A percentile compares a stretch with the other conserved stretches of the same genome.
These are phyloP conservation scores for Metschnikowia koreensis DNA, from an alignment of 805 yeast species.

Conservation along the genomic window DNA sequence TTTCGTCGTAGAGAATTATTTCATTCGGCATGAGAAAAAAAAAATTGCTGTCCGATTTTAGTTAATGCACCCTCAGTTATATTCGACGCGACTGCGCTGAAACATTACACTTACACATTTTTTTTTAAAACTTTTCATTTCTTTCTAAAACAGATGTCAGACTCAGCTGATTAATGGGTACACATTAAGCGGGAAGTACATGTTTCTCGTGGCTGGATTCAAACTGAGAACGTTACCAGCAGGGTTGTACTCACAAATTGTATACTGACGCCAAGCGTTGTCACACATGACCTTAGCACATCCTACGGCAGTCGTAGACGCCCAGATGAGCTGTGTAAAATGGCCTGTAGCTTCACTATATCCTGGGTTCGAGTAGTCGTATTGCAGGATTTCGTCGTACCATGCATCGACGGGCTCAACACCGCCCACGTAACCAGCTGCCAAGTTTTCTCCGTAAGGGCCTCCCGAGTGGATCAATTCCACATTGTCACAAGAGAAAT, in stretches of 20 bases:
- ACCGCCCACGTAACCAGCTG: slow-evolving; percentile 61
- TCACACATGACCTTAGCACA: slow-evolving; percentile 57
- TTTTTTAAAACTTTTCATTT: neutral
- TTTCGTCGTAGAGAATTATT: neutral
- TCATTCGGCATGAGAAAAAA: no score
- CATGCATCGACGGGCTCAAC: slow-evolving; percentile 64
- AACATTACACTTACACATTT: neutral
- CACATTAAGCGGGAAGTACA: slow-evolving; percentile 45
- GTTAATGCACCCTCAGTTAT: neutral
- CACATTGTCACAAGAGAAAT: slow-evolving; percentile 57
- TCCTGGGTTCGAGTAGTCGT: slow-evolving; percentile 54
- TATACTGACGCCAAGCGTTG: slow-evolving; percentile 53
- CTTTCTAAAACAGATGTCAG: neutral
- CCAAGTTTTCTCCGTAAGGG: slow-evolving; percentile 75
- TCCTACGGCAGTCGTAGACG: slow-evolving; percentile 56
- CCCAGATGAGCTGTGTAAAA: slow-evolving; percentile 79
- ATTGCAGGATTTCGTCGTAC: slow-evolving; percentile 63
- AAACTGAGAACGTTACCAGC: slow-evolving; percentile 49
- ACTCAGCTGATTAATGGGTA: slow-evolving; percentile 20
- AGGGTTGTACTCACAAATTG: slow-evolving; percentile 66
- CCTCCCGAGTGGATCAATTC: slow-evolving; percentile 61
- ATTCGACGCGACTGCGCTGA: neutral
- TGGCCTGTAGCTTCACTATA: slow-evolving; percentile 62
- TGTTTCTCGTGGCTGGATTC: neutral
- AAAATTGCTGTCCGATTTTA: neutral